Evolutionary conservation across 2,329 filamentous ascomycete genomes (phyloP).

Genomic region (Fusarium denticulatum): DNA sequence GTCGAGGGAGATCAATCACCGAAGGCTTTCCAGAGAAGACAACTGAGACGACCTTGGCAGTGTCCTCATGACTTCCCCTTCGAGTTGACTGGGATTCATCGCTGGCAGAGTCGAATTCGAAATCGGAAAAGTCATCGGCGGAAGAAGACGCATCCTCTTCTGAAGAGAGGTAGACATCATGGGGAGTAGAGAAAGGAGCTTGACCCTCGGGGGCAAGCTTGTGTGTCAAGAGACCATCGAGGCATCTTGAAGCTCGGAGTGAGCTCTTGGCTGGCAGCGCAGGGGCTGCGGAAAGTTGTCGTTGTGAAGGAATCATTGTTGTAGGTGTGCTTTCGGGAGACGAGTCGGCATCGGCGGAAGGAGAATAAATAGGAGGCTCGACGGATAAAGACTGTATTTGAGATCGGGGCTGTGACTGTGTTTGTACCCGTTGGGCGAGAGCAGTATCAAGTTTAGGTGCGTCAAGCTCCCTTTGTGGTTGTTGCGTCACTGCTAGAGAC

Average conservation of each 20-base stretch:
- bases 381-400: conserved; percentile 43
- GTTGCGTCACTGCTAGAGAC: conserved; percentile 40
- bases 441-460: conserved; percentile 33
- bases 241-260: conserved; percentile 57
- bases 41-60: conserved; percentile 67
- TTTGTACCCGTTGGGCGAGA: conserved; percentile 26
- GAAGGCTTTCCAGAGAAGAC: conserved; percentile 69
- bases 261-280: conserved; percentile 62
- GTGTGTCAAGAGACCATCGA: conserved; percentile 45
- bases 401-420: conserved; percentile 29
- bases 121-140: conserved; percentile 68
- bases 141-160: conserved; percentile 73
- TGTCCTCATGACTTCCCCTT: conserved; percentile 62
- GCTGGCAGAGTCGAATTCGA: conserved; percentile 59
- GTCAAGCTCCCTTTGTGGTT: conserved; percentile 34
- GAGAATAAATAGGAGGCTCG: conserved; percentile 41
- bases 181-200: conserved; percentile 53
- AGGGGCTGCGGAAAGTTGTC: conserved; percentile 48
- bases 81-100: conserved; percentile 46
- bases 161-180: conserved; percentile 71
- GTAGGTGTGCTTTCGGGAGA: conserved; percentile 34
- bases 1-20: conserved; percentile 61
- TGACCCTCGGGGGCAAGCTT: conserved; percentile 47
- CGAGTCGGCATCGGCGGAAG: conserved; percentile 39
- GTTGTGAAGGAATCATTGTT: conserved; percentile 45